Evolutionary conservation across 768 basidiomycete species (phyloP).

Genomic region (Fomitopsis pulvina): DNA sequence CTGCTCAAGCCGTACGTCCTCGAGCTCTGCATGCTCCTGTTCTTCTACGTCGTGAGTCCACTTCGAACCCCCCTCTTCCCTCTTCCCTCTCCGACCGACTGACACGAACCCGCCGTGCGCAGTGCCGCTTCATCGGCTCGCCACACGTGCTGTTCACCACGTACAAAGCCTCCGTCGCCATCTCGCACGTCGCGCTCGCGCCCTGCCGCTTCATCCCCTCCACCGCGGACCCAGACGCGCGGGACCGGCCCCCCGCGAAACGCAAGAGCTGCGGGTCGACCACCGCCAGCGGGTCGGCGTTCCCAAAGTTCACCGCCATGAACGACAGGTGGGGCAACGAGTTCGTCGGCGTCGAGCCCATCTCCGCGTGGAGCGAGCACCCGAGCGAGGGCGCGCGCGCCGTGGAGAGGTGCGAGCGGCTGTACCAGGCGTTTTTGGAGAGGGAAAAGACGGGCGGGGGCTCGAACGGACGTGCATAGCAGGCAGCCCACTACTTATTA

Average conservation of each 20-base stretch:
- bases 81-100: constrained; percentile 4
- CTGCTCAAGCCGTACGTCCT: constrained; percentile 41
- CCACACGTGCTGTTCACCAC: constrained; percentile 54
- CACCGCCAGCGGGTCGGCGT: constrained; percentile 14
- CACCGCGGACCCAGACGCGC: neutral
- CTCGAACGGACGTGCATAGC: neutral
- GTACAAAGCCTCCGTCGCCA: constrained; percentile 60
- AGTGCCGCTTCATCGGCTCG: constrained; percentile 70
- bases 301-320: constrained; percentile 49
- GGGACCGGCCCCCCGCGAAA: constrained; percentile 17
- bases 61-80: neutral
- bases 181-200: constrained; percentile 61
- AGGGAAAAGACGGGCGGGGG: constrained; percentile 12
- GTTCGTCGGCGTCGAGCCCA: constrained; percentile 40
- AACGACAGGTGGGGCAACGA: constrained; percentile 51
- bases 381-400: constrained; percentile 40
- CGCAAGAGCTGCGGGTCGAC: constrained; percentile 4
- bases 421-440: constrained; percentile 36
- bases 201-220: constrained; percentile 43
- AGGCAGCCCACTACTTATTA: neutral
- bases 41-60: constrained; percentile 59
- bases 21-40: constrained; percentile 35
- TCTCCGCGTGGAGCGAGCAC: constrained; percentile 48
- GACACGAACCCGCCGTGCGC: neutral
- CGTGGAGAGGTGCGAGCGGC: constrained; percentile 46